Percentiles rank a stretch among this genome's conserved stretches.
phyloP scores from a whole-genome alignment of 1,284 basidiomycete genomes.

The Trichosporon inkin region DNA sequence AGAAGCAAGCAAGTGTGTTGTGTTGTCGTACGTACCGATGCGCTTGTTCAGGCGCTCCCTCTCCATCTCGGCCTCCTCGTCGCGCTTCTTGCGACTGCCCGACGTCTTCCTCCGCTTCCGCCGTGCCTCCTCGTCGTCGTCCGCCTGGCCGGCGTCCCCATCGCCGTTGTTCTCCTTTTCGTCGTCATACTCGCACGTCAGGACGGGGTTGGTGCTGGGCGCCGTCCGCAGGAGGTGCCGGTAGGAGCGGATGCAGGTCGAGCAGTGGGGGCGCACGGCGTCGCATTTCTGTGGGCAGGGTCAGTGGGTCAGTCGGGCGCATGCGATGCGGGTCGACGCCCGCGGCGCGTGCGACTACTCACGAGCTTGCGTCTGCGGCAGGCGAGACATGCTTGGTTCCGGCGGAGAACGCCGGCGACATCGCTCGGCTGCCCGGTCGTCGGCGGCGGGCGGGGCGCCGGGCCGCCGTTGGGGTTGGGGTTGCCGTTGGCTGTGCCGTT shows the following conservation, averaged over 20 bases:
- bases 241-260: constrained; percentile 46
- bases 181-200: constrained; percentile 47
- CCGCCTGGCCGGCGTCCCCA: constrained; percentile 1
- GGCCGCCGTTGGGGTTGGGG: too few species aligned
- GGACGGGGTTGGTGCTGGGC: constrained; percentile 35
- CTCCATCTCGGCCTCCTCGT: constrained; percentile 34
- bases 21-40: constrained; percentile 36
- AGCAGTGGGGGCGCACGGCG: constrained; percentile 46
- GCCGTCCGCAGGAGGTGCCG: constrained; percentile 41
- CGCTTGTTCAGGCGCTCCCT: constrained; percentile 34
- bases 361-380: constrained; percentile 31
- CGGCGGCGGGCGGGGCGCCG: neutral
- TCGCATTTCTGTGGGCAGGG: constrained; percentile 41
- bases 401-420: constrained; percentile 28
- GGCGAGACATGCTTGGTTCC: constrained; percentile 33
- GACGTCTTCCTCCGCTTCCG: constrained; percentile 41
- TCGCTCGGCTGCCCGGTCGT: constrained; percentile 18
- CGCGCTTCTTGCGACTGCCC: constrained; percentile 27
- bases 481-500: neutral
- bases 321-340: too few species aligned
- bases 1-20: neutral
- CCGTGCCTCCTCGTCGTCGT: constrained; percentile 23
- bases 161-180: constrained; percentile 17
- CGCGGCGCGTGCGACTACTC: neutral
- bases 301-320: neutral